Evolutionary conservation across 305 asterid genomes (phyloP).

Genomic region (Fraxinus velutina): DNA sequence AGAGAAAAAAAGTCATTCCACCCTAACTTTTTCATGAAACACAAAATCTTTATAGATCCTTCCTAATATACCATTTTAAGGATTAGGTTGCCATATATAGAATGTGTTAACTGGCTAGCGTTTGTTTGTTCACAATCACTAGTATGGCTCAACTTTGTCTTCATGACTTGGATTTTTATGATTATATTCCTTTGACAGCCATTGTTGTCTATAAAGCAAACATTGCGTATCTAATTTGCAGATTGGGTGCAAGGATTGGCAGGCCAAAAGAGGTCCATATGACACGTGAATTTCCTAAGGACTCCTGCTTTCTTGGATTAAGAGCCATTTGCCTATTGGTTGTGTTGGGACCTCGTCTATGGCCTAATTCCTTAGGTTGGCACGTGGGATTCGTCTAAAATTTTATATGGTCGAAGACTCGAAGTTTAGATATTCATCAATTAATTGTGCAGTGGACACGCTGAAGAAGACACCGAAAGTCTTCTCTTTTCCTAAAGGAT

Average conservation of each 20-base stretch:
- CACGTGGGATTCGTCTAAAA: neutral
- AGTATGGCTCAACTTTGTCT: conserved; percentile 12
- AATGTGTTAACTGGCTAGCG: conserved; percentile 21
- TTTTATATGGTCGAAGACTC: neutral
- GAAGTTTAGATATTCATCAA: neutral
- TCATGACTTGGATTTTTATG: conserved; percentile 21
- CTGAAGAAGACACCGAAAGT: conserved; percentile 8
- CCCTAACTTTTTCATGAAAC: conserved; percentile 25
- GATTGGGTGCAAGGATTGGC: conserved; percentile 58
- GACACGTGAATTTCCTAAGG: conserved; percentile 48
- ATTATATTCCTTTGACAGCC: conserved; percentile 23
- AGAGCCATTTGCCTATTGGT: conserved; percentile 21
- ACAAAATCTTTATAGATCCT: conserved; percentile 29
- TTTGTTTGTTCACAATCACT: conserved; percentile 5
- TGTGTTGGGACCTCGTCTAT: conserved; percentile 41
- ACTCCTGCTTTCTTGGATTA: conserved; percentile 13
- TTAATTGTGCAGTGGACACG: neutral
- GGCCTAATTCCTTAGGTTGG: neutral
- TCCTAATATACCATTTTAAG: conserved; percentile 43
- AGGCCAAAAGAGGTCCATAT: conserved; percentile 44
- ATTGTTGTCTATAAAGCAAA: conserved; percentile 33
- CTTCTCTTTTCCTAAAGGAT: conserved; percentile 24
- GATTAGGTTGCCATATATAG: conserved; percentile 51
- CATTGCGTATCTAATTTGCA: conserved; percentile 48
- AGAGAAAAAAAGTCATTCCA: neutral